Percentiles rank a stretch among this genome's conserved stretches.
These are phyloP conservation scores for Aurifilum marmelostoma DNA, from an alignment of 2,329 filamentous ascomycete species.

Conservation along the genomic window DNA sequence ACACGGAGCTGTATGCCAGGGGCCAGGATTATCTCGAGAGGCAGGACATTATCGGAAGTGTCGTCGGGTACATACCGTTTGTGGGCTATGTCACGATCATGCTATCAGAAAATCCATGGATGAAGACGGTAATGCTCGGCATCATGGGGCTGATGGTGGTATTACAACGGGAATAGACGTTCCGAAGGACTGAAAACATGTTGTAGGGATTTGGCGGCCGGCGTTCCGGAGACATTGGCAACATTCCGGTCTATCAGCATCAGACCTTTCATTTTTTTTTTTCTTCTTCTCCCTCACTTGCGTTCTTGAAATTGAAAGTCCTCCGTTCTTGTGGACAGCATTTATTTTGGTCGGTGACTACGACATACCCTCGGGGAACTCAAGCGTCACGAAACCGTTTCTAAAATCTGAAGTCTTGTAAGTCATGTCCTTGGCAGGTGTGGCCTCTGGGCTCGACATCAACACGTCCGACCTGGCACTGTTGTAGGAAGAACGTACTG, in stretches of 20 bases:
- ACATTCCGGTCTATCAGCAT: background rate
- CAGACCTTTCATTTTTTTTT: too few species aligned
- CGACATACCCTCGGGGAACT: background rate
- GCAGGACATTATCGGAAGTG: constrained; percentile 90
- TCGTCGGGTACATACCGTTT: constrained; percentile 88
- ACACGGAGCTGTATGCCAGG: constrained; percentile 80
- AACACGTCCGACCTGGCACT: background rate
- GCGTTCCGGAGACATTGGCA: background rate
- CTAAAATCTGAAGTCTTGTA: too few species aligned
- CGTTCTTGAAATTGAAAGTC: background rate
- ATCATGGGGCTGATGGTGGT: constrained; percentile 95
- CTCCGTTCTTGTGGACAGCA: background rate
- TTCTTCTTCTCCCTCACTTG: too few species aligned
- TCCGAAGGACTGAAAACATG: background rate
- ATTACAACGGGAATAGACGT: constrained; percentile 76
- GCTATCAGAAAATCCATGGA: constrained; percentile 92
- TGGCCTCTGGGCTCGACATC: background rate
- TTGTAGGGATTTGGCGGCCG: background rate
- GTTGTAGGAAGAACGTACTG: too few species aligned
- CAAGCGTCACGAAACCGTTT: too few species aligned
- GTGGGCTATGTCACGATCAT: constrained; percentile 97
- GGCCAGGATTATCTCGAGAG: constrained; percentile 87
- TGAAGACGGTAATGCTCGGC: constrained; percentile 93
- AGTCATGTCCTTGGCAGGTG: background rate
- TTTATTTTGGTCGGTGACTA: too few species aligned